Evolutionary conservation across 2,329 filamentous ascomycete species (phyloP).

Genomic region (Fusarium pseudoanthophilum): DNA sequence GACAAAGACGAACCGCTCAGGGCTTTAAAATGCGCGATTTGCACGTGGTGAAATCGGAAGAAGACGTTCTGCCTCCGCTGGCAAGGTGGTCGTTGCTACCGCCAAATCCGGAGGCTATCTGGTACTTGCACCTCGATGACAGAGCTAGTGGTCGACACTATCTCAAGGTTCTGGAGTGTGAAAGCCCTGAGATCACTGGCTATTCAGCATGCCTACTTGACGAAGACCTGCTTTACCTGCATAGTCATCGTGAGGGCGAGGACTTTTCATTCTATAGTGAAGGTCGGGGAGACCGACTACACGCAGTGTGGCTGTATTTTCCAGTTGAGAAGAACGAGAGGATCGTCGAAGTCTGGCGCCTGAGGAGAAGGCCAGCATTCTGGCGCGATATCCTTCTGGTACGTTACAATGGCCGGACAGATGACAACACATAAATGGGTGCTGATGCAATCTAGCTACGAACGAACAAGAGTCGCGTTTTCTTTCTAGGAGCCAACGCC

Average conservation of each 20-base stretch:
- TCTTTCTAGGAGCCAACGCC: conserved; percentile 4
- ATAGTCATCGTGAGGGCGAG: not conserved
- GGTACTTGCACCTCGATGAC: conserved; percentile 3
- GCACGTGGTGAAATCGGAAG: not conserved
- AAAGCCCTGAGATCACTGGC: not conserved
- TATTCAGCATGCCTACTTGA: conserved; percentile 16
- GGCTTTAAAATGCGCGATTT: conserved; percentile 10
- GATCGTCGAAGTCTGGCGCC: conserved; percentile 15
- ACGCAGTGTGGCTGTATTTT: conserved; percentile 15
- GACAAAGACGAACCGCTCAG: not conserved
- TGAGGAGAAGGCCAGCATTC: not conserved
- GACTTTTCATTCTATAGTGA: not conserved
- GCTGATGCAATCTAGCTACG: conserved; percentile 1
- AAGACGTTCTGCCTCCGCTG: not conserved
- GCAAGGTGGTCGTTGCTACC: conserved; percentile 14
- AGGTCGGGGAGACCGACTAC: not conserved
- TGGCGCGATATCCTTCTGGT: conserved; percentile 16
- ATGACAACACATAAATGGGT: accelerated
- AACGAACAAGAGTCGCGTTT: conserved; percentile 12
- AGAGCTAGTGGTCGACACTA: not conserved
- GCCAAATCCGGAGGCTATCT: not conserved
- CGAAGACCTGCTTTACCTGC: conserved; percentile 7
- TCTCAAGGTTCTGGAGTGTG: conserved; percentile 6
- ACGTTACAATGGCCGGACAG: not conserved
- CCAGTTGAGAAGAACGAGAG: not conserved